Evolutionary conservation across 2,329 filamentous ascomycete genomes (phyloP).

Genomic region (Diplocarpon mali): DNA sequence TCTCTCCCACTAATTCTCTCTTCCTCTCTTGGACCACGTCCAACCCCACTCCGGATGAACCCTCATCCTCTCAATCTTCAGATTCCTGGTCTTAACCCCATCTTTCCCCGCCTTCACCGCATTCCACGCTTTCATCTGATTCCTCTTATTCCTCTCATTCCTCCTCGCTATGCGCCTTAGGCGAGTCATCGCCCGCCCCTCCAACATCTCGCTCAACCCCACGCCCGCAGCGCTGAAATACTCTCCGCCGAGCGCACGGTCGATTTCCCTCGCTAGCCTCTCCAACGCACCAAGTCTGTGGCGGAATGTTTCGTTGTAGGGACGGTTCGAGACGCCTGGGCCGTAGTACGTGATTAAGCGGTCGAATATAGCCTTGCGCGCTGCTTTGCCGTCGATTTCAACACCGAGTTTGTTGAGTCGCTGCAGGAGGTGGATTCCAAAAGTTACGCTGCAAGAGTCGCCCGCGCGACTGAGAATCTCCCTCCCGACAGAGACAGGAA

Average conservation of each 20-base stretch:
- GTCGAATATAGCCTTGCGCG: constrained; percentile 18
- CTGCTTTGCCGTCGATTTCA: constrained; percentile 8
- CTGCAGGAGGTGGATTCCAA: constrained; percentile 22
- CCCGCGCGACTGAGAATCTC: not conserved
- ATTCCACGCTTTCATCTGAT: no score
- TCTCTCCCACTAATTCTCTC: no score
- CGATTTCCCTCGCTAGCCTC: constrained; percentile 9
- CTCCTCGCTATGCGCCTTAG: not conserved
- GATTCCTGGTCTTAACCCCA: no score
- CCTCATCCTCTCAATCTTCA: not conserved
- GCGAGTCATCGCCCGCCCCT: not conserved
- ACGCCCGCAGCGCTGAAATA: constrained; percentile 7
- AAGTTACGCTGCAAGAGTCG: constrained; percentile 8
- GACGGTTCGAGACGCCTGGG: constrained; percentile 12
- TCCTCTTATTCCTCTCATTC: no score
- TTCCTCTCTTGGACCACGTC: no score
- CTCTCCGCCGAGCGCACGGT: constrained; percentile 15
- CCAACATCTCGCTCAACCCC: not conserved
- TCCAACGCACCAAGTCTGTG: constrained; percentile 5
- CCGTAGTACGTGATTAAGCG: constrained; percentile 23
- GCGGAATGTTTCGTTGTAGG: not conserved
- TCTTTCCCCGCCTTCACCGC: no score
- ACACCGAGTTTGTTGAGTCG: constrained; percentile 14
- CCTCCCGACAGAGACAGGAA: not conserved
- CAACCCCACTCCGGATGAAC: not conserved